Evolutionary conservation across 208 protist genomes (phyloP), one percentile per base, ranked within the genome.

Genomic region (Naegleria lovaniensis): DNA sequence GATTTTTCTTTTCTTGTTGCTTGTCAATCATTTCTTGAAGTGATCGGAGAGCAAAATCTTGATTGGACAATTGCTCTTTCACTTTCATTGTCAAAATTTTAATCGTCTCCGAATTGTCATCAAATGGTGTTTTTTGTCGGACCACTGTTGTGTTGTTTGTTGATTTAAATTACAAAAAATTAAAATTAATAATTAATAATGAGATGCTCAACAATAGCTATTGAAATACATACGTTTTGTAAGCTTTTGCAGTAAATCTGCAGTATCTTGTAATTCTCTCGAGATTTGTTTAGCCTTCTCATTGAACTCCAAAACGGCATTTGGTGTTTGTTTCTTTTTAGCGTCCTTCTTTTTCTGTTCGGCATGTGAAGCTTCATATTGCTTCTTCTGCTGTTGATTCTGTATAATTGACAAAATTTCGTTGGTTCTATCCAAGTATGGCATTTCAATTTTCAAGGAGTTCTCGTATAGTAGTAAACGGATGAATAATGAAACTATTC

Each of bases 241-340:
- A 13, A 88, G 36, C 55, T 88, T 51, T 88, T 88, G 84, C 0
- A 88, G 22, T 88, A 58, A 39, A 55, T 88, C 84, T n/a, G 84
- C 41, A 25, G 84, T 88, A 39, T 51, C 13, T 36, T 88, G 84
- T 33, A 88, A 38, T 38, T 55, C 84, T 39, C 13, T n/a, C 6
- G 84, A 52, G 5, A 88, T 25, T 88, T 51, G 13, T 55, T 5
- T 39, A 19, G 84, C 84, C n/a, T 58, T 38, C 3, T 9, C 39
- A 88, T 88, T 29, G 55, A 88, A 88, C 7, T 58, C 41, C 29
- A 38, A 22, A 22, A 43, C 11, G 1, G 55, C 22, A 29, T 29
- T 29, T 22, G 51, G 16, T n/a, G 5, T 38, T 38, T 39, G 25
- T 36, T 13, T 19, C 36, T 88, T 11, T 58, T 88, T 13, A 11